Base-by-base conservation (phyloP, 805 yeast species). In the Candida tibetensis region DNA sequence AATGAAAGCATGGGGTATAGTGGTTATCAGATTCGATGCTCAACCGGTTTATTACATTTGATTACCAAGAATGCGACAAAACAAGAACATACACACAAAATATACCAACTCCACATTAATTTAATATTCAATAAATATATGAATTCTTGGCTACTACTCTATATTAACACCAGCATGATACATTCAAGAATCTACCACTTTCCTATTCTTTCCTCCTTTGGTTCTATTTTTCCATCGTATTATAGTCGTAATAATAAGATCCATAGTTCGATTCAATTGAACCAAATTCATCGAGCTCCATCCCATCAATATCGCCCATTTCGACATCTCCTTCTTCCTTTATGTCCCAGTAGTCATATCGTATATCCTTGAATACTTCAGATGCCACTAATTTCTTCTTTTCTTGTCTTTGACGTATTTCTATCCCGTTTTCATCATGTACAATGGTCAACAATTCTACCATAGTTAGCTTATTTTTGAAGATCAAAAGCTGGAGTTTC, bases 261-360 rank as follows among this genome's bases (percentile, higher is more conserved):
- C 57, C 57, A 30, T 52, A 51, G 22, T 47, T 47, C 5, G 53
- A 48, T 26, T 46, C 53, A 3, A 38, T 27, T 12, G 31, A 21
- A 10, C 22, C 30, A 16, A 3, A 10, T 30, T 14, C 25, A n/a
- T 44, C 48, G 30, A 38, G 16, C 16, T 40, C 51, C 48, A 42
- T 44, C 4, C 22, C 23, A n/a, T 30, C 32, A 16, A n/a, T 4
- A n/a, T 30, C 32, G 19, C 16, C 31, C 31, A 28, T 34, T n/a
- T 41, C 43, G 8, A 43, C 66, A 61, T 60, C 12, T 55, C 63
- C 10, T 49, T 32, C 15, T 10, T 10, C n/a, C n/a, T 27, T 13
- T 6, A 48, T 55, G 36, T 63, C 70, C 71, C 72, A 66, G 45
- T 66, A 66, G 30, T 51, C 52, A 40, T 67, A 67, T 36, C 51